Evolutionary conservation across 1,284 basidiomycete species (phyloP).

Genomic region (Boletus semigastroideus): DNA sequence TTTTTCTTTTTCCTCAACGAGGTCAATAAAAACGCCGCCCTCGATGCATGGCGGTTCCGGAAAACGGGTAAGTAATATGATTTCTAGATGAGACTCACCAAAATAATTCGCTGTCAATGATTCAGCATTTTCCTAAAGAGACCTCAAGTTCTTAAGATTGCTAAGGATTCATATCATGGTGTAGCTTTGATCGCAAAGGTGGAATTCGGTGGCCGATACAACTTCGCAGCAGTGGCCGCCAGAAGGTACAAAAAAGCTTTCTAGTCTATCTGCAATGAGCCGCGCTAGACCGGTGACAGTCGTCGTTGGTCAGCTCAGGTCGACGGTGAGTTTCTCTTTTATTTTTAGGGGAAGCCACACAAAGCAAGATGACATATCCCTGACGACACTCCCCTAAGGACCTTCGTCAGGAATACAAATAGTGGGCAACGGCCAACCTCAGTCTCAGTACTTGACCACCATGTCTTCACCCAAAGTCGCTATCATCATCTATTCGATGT

Average conservation of each 20-base stretch:
- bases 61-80: no score
- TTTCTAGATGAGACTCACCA: neutral
- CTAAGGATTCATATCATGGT: conserved; percentile 2
- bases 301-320: neutral
- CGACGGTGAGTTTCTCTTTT: neutral
- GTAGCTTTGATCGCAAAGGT: neutral
- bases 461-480: conserved; percentile 39
- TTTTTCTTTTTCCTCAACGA: neutral
- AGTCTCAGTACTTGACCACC: neutral
- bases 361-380: neutral
- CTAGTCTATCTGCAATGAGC: neutral
- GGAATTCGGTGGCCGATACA: conserved; percentile 5
- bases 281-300: neutral
- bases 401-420: conserved; percentile 12
- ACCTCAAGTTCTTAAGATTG: conserved; percentile 9
- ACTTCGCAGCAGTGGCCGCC: conserved; percentile 1
- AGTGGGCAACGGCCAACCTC: conserved; percentile 11
- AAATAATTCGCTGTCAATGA: neutral
- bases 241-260: neutral
- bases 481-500: conserved; percentile 51
- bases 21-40: no score
- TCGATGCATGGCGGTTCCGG: neutral
- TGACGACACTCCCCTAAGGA: conserved; percentile 9
- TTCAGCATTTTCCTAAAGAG: conserved; percentile 7
- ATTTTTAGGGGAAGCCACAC: no score